Evolutionary conservation across 1,139 yeast genomes (phyloP), one percentile per base, ranked within the genome.

Genomic region (Diutina mesorugosa): DNA sequence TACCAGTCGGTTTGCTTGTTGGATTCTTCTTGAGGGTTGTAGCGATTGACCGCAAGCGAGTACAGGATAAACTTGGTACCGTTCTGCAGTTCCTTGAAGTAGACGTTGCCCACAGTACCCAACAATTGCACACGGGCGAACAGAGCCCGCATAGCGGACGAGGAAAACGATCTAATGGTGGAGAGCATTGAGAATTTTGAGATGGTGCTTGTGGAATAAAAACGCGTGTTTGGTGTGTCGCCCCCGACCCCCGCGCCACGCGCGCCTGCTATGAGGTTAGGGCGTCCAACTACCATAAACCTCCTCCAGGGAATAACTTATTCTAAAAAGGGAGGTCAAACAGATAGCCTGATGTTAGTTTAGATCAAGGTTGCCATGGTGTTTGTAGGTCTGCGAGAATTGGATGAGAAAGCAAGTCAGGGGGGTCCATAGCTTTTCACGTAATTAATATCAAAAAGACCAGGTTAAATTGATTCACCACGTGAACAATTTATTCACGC

Each of bases 11-110:
- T 61, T 59, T 61, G 63, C 55, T 64, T 67, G 57, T 68, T 70
- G 47, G 67, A 72, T 47, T 67, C 71, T 46, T 58, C 60, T 54
- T 62, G 66, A 14, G 73, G 73, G 45, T 65, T 64, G 65, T 61
- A 73, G 64, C 70, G 69, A 67, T 73, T 70, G 45, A 76, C 80
- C 12, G 79, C 80, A 59, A 76, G 71, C 16, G 77, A 70, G 65
- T 76, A 76, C 58, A 66, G 69, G 64, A 74, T 67, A 64, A 69
- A 76, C 59, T 72, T 73, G 52, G 61, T 62, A 47, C 77, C 78
- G 57, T 68, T 71, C 57, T 66, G 69, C 59, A 76, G 69, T 66
- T 75, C 79, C 61, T 67, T 72, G 59, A 67, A 63, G 56, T 69
- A 64, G 57, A 76, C 70, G 57, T 60, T 66, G 18, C 79, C 80